phyloP scores from a whole-genome alignment of 1,284 basidiomycete species.

The Rhodotorula sp. region DNA sequence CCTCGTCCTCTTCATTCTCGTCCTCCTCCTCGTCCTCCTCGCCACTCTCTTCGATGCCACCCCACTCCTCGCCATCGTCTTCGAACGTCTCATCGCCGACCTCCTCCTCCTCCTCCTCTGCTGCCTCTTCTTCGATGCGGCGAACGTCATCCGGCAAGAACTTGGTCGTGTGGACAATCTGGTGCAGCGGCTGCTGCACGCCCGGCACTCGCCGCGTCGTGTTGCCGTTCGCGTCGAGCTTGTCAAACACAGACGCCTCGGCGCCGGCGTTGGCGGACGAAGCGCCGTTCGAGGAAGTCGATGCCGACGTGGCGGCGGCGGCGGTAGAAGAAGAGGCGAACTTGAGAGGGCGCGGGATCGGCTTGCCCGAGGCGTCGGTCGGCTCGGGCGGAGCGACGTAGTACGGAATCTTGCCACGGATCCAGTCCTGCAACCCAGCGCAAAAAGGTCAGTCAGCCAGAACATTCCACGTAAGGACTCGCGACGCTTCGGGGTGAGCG shows the following conservation, averaged over 20 bases:
- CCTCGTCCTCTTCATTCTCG: slow-evolving; percentile 38
- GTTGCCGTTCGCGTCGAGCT: slow-evolving; percentile 46
- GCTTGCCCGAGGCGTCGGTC: slow-evolving; percentile 40
- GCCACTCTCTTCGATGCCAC: slow-evolving; percentile 43
- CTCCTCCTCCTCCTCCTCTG: slow-evolving; percentile 55
- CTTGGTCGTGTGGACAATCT: slow-evolving; percentile 59
- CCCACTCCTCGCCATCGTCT: slow-evolving; percentile 47
- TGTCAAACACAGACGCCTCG: neutral
- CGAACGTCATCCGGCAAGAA: slow-evolving; percentile 54
- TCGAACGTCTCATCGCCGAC: slow-evolving; percentile 30
- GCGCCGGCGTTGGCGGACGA: neutral
- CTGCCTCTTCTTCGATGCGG: slow-evolving; percentile 43
- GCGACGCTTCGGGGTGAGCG: neutral
- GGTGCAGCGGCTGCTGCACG: slow-evolving; percentile 58
- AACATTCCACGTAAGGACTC: too few species aligned
- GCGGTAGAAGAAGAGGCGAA: slow-evolving; percentile 27
- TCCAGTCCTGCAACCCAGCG: slow-evolving; percentile 69
- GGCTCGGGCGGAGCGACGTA: slow-evolving; percentile 54
- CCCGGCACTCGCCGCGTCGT: slow-evolving; percentile 55
- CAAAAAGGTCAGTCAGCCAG: neutral
- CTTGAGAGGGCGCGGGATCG: slow-evolving; percentile 35
- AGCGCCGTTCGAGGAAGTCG: neutral
- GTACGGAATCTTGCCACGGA: slow-evolving; percentile 78
- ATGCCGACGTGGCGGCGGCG: slow-evolving; percentile 17
- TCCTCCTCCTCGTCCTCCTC: slow-evolving; percentile 48